These are phyloP conservation scores for Odonthalia washingtoniensis DNA, from an alignment of 31 red algal species.

Conservation along the genomic window DNA sequence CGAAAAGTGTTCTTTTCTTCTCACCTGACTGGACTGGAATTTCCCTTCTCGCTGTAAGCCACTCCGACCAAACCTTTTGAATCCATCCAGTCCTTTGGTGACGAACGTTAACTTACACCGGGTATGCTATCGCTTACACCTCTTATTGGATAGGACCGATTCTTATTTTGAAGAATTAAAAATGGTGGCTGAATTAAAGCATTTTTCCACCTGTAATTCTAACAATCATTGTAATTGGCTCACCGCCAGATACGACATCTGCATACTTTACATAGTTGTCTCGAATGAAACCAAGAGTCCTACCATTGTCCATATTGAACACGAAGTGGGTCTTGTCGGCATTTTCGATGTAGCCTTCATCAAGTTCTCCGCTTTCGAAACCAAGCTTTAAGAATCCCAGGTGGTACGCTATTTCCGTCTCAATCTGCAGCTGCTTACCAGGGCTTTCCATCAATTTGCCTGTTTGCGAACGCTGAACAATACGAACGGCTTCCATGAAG, in stretches of 20 bases:
- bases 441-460: constrained; percentile 6
- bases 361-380: not conserved
- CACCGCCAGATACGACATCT: not conserved
- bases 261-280: constrained; percentile 6
- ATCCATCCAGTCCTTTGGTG: constrained; percentile 21
- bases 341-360: too few species aligned
- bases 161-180: constrained; percentile 35
- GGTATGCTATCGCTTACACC: not conserved
- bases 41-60: constrained; percentile 16
- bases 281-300: constrained; percentile 8
- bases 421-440: not conserved
- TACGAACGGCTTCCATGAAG: not conserved
- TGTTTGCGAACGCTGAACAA: constrained; percentile 7
- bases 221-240: constrained; percentile 39
- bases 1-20: not conserved
- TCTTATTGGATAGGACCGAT: not conserved
- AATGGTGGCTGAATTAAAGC: not conserved
- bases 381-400: not conserved
- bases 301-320: constrained; percentile 24
- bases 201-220: not conserved
- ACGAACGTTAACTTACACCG: constrained; percentile 12
- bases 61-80: not conserved
- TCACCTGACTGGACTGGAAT: not conserved
- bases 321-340: too few species aligned
- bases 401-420: not conserved